These are phyloP conservation scores for Metschnikowia similis DNA, from an alignment of 805 yeast species.

Conservation along the genomic window DNA sequence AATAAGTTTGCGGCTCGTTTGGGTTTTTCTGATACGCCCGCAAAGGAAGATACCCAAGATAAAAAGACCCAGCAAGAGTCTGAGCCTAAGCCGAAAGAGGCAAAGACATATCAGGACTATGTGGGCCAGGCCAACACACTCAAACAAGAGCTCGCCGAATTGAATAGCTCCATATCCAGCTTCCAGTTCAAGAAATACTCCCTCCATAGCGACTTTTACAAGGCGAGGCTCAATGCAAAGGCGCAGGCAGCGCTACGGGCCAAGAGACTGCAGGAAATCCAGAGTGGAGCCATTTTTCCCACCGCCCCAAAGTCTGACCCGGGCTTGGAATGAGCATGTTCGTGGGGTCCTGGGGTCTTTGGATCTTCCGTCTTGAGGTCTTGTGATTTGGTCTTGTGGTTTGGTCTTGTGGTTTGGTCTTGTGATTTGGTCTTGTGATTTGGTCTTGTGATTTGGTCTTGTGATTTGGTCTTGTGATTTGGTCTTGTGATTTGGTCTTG, in stretches of 20 bases:
- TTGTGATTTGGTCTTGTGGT: too few species aligned
- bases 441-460: too few species aligned
- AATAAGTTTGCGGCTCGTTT: slow-evolving; percentile 22
- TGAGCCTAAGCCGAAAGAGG: slow-evolving; percentile 11
- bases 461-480: too few species aligned
- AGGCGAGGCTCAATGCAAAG: slow-evolving; percentile 33
- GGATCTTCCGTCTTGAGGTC: too few species aligned
- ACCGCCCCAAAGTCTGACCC: slow-evolving; percentile 3
- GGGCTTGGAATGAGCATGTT: neutral
- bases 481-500: too few species aligned
- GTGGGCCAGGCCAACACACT: slow-evolving; percentile 14
- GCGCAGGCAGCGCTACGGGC: slow-evolving; percentile 30
- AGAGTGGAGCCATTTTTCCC: slow-evolving; percentile 40
- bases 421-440: too few species aligned
- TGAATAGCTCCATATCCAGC: slow-evolving; percentile 20
- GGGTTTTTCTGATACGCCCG: slow-evolving; percentile 19
- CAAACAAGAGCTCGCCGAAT: slow-evolving; percentile 16
- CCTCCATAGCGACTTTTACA: slow-evolving; percentile 40
- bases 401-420: too few species aligned
- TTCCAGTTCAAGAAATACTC: slow-evolving; percentile 36
- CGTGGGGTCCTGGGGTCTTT: neutral
- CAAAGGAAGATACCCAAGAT: slow-evolving; percentile 18
- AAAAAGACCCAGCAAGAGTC: slow-evolving; percentile 12
- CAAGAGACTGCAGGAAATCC: slow-evolving; percentile 23
- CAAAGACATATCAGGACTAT: slow-evolving; percentile 17